Conservation (phyloP, 1,139 yeast genomes). For the Chernovozyma sophiae-reginae region DNA sequence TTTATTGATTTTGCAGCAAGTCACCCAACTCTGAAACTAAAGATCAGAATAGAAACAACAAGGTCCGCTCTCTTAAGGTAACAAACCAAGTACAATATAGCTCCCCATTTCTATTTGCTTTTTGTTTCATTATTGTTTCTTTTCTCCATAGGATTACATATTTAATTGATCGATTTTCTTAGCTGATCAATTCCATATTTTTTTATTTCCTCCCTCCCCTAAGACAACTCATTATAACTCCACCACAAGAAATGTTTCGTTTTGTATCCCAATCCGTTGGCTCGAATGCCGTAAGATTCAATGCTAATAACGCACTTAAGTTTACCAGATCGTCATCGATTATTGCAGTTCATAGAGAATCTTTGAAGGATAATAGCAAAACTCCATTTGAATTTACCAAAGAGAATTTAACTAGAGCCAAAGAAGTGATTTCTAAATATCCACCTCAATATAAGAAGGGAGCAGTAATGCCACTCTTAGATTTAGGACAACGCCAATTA, state of each 20-base stretch:
- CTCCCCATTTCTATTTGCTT: too few relatives aligned
- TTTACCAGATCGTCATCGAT: slow-evolving; percentile 34
- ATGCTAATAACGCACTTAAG: not conserved
- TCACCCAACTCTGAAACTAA: too few relatives aligned
- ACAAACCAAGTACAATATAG: too few relatives aligned
- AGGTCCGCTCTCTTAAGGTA: too few relatives aligned
- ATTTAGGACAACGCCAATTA: slow-evolving; percentile 82
- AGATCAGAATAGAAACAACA: too few relatives aligned
- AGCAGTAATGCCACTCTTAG: slow-evolving; percentile 84
- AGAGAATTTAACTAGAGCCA: slow-evolving; percentile 68
- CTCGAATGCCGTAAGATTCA: slow-evolving; percentile 7
- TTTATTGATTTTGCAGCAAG: too few relatives aligned
- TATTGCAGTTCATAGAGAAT: slow-evolving; percentile 70
- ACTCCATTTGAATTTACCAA: slow-evolving; percentile 70
- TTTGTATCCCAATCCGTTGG: slow-evolving; percentile 3
- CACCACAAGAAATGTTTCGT: slow-evolving; percentile 5
- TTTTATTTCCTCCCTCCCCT: too few relatives aligned
- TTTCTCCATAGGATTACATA: too few relatives aligned
- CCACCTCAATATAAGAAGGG: slow-evolving; percentile 87
- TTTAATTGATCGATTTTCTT: too few relatives aligned
- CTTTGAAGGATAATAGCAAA: slow-evolving; percentile 61
- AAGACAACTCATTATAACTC: too few relatives aligned
- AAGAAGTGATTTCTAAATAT: slow-evolving; percentile 71
- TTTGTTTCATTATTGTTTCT: too few relatives aligned
- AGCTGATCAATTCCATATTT: too few relatives aligned